Evolutionary conservation across 306 rosid genomes (phyloP).

Genomic region (Sesbania bispinosa): DNA sequence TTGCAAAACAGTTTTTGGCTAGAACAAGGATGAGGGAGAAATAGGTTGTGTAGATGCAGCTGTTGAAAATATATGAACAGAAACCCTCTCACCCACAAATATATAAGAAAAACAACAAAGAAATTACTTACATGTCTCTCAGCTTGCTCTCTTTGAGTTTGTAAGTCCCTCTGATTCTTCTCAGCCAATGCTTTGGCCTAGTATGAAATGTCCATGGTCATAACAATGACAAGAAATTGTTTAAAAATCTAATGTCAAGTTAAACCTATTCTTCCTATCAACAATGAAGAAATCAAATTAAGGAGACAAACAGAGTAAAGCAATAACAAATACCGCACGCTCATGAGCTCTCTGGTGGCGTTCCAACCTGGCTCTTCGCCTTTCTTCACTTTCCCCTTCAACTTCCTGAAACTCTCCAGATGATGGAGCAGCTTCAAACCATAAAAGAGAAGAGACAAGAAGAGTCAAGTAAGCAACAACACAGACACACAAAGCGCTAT

Average conservation of each 20-base stretch:
- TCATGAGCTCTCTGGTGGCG: slow-evolving; percentile 86
- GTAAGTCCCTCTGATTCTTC: slow-evolving; percentile 96
- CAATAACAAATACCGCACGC: slow-evolving; percentile 69
- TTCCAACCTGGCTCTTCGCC: slow-evolving; percentile 89
- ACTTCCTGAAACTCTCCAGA: slow-evolving; percentile 81
- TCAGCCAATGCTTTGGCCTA: slow-evolving; percentile 94
- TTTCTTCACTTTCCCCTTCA: slow-evolving; percentile 95
- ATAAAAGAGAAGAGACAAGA: slow-evolving; percentile 18
- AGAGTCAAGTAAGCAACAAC: slow-evolving; percentile 7
- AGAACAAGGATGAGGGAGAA: slow-evolving; percentile 13
- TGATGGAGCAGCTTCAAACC: slow-evolving; percentile 65
- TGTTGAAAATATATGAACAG: slow-evolving; percentile 13
- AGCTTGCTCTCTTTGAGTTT: slow-evolving; percentile 92
- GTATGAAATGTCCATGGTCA: slow-evolving; percentile 22
- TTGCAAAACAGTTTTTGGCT: slow-evolving; percentile 2
- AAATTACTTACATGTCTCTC: slow-evolving; percentile 76
- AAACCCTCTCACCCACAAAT: neutral
- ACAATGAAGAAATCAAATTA: slow-evolving; percentile 11
- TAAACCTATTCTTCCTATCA: slow-evolving; percentile 1
- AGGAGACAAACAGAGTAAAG: slow-evolving; percentile 6
- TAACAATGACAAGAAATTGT: slow-evolving; percentile 26
- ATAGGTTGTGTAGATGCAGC: neutral
- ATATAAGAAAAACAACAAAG: slow-evolving; percentile 4
- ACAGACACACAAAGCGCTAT: neutral
- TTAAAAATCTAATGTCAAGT: neutral